phyloP scores from a whole-genome alignment of 1,284 basidiomycete species.

The Cutaneotrichosporon dermatis region DNA sequence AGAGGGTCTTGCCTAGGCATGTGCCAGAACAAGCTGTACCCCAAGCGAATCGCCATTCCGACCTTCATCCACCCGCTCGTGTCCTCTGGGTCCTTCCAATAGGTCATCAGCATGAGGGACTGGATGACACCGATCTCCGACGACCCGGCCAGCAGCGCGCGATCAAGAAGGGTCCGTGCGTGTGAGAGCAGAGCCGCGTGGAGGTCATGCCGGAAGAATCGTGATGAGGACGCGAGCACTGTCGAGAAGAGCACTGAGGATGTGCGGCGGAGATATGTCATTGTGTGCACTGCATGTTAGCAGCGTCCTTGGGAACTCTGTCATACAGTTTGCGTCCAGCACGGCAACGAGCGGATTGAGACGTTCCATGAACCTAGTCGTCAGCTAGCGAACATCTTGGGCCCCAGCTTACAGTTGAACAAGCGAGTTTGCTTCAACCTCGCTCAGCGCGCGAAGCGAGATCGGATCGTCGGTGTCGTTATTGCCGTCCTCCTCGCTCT shows the following conservation, averaged over 20 bases:
- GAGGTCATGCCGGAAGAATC: constrained; percentile 33
- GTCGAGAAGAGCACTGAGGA: constrained; percentile 32
- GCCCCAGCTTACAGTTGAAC: constrained; percentile 27
- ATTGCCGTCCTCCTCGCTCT: constrained; percentile 4
- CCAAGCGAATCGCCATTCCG: constrained; percentile 31
- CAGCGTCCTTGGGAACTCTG: background rate
- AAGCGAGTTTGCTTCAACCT: constrained; percentile 26
- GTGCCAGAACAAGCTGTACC: constrained; percentile 35
- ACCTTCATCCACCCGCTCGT: constrained; percentile 32
- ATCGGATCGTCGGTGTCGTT: constrained; percentile 25
- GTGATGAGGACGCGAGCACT: constrained; percentile 28
- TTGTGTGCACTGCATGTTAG: constrained; percentile 30
- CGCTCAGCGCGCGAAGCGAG: constrained; percentile 23
- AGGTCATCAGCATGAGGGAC: constrained; percentile 35
- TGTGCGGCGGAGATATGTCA: constrained; percentile 28
- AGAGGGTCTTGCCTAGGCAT: constrained; percentile 23
- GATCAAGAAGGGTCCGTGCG: constrained; percentile 31
- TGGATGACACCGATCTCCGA: constrained; percentile 34
- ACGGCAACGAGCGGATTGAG: constrained; percentile 33
- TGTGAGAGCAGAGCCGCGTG: constrained; percentile 26
- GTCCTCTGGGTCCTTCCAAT: constrained; percentile 37
- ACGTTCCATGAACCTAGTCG: constrained; percentile 26
- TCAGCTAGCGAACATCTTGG: background rate
- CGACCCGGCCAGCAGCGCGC: constrained; percentile 27
- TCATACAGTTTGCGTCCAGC: constrained; percentile 25